Evolutionary conservation across 306 rosid genomes (phyloP), one percentile per base, ranked within the genome.

Genomic region (Rosa lucieae): DNA sequence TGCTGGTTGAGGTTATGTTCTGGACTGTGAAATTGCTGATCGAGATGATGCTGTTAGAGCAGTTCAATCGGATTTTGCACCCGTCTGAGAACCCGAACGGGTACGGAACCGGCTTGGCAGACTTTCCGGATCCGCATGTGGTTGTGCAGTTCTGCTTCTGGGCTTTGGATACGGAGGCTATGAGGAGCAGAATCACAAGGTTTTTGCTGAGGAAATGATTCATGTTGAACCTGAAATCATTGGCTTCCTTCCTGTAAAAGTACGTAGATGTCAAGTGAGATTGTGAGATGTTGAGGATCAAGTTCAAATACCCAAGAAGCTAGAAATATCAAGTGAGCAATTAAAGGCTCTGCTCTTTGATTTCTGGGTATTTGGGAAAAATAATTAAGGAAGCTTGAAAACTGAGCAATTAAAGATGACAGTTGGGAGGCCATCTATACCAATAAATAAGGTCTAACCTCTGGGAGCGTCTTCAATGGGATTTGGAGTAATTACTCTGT

Each of bases 21-120:
- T 23, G 87, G 15, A 93, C 90, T 48, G 0, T 63, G 75, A 89
- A 90, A 0, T 76, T 74, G 1, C 84, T 78, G 42, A 95, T 53
- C 73, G 1, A 70, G 81, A 77, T 68, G 20, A 65, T 65, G 35
- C 47, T 5, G 2, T 0, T 0, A 20, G 3, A 70, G 79, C 97
- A 93, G 52, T 58, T 67, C 6, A 96, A 74, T 62, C 0, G 62
- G 73, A 96, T 85, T 82, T 1, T 10, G 67, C 89, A 88, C 3
- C 76, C 84, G 0, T 29, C 63, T 1, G 92, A 80, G 85, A 91
- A 90, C 5, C 94, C 96, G n/a, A 96, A 93, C 52, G 99, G 98
- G 67, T 86, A 87, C 1, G 15, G 84, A 39, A 92, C 80, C 13
- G 44, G 0, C 6, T 70, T 20, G 48, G 62, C 72, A 8, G 74